Percentiles rank a stretch among this genome's conserved stretches.
Conservation (phyloP, 768 basidiomycete species). For the Auriscalpium vulgare region DNA sequence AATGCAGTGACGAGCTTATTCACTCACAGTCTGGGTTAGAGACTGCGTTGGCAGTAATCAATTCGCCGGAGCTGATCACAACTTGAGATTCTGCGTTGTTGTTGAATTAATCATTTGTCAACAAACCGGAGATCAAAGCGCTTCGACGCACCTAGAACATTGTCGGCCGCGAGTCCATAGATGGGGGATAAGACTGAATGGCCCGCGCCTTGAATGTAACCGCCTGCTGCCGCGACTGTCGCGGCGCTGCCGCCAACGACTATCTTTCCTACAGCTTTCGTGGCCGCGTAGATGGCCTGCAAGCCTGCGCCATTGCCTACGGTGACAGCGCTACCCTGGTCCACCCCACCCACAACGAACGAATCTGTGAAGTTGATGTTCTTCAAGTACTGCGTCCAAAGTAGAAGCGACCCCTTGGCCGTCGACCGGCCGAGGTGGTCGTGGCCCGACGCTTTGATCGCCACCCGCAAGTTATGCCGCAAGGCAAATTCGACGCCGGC, state of each 20-base stretch:
- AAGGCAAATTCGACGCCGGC: slow-evolving; percentile 23
- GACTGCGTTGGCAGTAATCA: slow-evolving; percentile 8
- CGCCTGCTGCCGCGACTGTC: slow-evolving; percentile 16
- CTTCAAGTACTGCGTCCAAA: slow-evolving; percentile 18
- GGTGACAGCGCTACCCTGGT: slow-evolving; percentile 1
- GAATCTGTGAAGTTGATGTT: slow-evolving; percentile 25
- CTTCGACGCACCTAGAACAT: slow-evolving; percentile 13
- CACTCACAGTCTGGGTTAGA: no score
- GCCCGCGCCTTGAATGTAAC: slow-evolving; percentile 20
- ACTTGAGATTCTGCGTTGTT: slow-evolving; percentile 3
- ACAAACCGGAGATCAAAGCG: background rate
- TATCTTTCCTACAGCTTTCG: slow-evolving; percentile 14
- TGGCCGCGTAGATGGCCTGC: slow-evolving; percentile 9
- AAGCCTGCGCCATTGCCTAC: slow-evolving; percentile 16
- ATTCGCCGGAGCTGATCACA: background rate
- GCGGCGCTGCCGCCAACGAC: slow-evolving; percentile 17
- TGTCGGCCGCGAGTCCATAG: slow-evolving; percentile 19
- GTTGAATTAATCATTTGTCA: background rate
- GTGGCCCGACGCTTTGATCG: slow-evolving; percentile 29
- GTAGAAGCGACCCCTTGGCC: slow-evolving; percentile 30
- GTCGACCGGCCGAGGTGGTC: slow-evolving; percentile 39
- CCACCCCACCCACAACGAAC: slow-evolving; percentile 10
- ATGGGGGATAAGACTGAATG: slow-evolving; percentile 17
- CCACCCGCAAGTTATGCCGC: background rate
- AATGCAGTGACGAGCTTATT: no score